Base-by-base conservation (phyloP, 495 filamentous ascomycete genomes). In the Astrocystis sublimbata region DNA sequence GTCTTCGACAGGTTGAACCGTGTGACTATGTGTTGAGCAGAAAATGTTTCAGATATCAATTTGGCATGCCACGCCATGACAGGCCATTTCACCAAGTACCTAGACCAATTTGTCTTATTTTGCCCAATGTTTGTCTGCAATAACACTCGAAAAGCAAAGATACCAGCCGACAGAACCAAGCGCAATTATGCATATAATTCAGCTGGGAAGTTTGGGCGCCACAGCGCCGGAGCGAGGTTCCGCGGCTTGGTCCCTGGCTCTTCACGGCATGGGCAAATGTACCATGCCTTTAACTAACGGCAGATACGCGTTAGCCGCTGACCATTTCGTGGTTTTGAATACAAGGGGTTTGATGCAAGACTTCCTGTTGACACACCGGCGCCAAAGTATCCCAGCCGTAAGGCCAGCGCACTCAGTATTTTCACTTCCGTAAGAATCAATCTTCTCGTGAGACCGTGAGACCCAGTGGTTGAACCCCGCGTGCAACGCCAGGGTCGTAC, bases 121-220 rank as follows among this genome's bases (percentile, higher is more conserved):
- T 45, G 38, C 47, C 58, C 49, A 21, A 35, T 53, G 26, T 33
- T 13, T n/a, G 17, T 24, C 30, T 15, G 41, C 38, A 53, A 28
- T 36, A 49, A 19, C 42, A 38, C 13, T 36, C 23, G 36, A 51
- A 61, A 53, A 61, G 58, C 35, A 36, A 59, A 17, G 3, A 52
- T 17, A 40, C 12, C 33, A 40, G 6, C 12, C 12, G 21, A 52
- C 33, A 36, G 45, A 26, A 36, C 36, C 35, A 23, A 60, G 33
- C 43, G 33, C 57, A 51, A 28, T 35, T 36, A 52, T 61, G 58
- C 58, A 61, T 61, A 40, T 40, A 61, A 53, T 51, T 50, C 58
- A 50, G 36, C 43, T 43, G 21, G 36, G 31, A 41, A 49, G 28
- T n/a, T 26, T 43, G 17, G 38, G 58, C 38, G 58, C 46, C 50